A percentile compares a stretch with the other conserved stretches of the same genome.
Evolutionary conservation across 495 filamentous ascomycete species (phyloP).

Genomic region (Penicillium diatomitis): DNA sequence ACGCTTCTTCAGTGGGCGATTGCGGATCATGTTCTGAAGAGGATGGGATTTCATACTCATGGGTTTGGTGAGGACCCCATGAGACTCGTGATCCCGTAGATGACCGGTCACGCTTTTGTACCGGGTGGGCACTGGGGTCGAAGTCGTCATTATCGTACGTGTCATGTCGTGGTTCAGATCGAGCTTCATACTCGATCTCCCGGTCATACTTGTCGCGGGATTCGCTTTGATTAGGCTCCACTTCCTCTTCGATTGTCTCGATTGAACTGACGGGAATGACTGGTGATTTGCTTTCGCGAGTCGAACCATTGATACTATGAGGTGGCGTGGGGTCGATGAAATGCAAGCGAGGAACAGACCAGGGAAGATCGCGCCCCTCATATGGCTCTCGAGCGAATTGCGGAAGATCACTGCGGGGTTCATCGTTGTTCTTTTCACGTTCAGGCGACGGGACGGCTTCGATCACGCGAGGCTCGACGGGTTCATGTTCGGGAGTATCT

Average conservation of each 20-base stretch:
- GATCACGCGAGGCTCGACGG: conserved; percentile 20
- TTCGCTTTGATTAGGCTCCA: conserved; percentile 9
- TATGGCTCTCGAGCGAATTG: conserved; percentile 20
- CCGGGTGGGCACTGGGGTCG: neutral
- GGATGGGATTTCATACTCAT: conserved; percentile 52
- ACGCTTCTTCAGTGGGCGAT: conserved; percentile 10
- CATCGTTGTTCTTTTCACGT: conserved; percentile 6
- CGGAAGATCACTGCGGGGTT: conserved; percentile 3
- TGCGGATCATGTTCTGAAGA: conserved; percentile 33
- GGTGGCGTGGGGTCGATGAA: conserved; percentile 46
- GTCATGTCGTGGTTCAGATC: neutral
- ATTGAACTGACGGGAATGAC: neutral
- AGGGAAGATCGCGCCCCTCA: conserved; percentile 31
- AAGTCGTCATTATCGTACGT: too few species aligned
- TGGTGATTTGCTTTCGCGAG: conserved; percentile 24
- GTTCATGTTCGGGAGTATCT: conserved; percentile 7
- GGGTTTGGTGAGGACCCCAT: conserved; percentile 53
- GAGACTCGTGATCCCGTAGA: conserved; percentile 45
- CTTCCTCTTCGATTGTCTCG: neutral
- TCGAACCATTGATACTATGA: conserved; percentile 33
- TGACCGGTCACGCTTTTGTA: conserved; percentile 13
- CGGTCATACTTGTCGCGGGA: neutral
- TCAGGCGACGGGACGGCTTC: conserved; percentile 26
- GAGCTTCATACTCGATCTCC: neutral
- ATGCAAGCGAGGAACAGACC: conserved; percentile 38